Base-by-base conservation (phyloP, 2,329 filamentous ascomycete genomes). In the Ceratocystis huliohia region DNA sequence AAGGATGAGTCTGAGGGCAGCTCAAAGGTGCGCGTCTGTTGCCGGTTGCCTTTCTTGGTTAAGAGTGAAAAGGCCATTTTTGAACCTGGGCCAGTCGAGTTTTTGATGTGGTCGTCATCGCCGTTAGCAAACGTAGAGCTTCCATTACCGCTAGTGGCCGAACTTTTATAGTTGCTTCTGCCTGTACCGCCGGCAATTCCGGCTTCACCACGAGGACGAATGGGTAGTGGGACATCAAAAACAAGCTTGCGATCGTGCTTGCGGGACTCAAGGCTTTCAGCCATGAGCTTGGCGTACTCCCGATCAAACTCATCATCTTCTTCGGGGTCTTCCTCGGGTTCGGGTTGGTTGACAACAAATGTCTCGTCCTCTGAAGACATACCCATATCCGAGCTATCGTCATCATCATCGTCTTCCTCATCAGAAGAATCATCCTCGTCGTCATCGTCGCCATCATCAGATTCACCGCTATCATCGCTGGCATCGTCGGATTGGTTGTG, bases 1-100 rank as follows among this genome's bases (percentile, higher is more conserved):
- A 99, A 96, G 63, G 86, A 92, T 0, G 94, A 97, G 74, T 99
- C 89, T 1, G 93, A 87, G 8, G 89, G 89, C 61, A 97, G 80
- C 72, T 94, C 91, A 71, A 97, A 92, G 5, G 89, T 94, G 63
- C 89, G 89, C 25, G 93, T 96, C 84, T 96, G 93, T 76, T 96
- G 93, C 68, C 91, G 88, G 73, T 97, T 97, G 68, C 94, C 94
- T 73, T 88, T 90, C 81, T 96, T 97, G 44, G 94, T 99, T 73
- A 99, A 83, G 28, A 99, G 81, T 1, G 92, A 94, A 76, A 99
- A 99, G 2, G 94, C 92, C 91, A 97, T 96, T n/a, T 87, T 97
- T 61, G 63, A 37, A 17, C 56, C 56, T 30, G 56, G 56, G 28
- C 1, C 56, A 10, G 8, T 59, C 17, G 56, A 22, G 50, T 48